phyloP scores from a whole-genome alignment of 2,329 filamentous ascomycete species.

The Fusarium multiceps region DNA sequence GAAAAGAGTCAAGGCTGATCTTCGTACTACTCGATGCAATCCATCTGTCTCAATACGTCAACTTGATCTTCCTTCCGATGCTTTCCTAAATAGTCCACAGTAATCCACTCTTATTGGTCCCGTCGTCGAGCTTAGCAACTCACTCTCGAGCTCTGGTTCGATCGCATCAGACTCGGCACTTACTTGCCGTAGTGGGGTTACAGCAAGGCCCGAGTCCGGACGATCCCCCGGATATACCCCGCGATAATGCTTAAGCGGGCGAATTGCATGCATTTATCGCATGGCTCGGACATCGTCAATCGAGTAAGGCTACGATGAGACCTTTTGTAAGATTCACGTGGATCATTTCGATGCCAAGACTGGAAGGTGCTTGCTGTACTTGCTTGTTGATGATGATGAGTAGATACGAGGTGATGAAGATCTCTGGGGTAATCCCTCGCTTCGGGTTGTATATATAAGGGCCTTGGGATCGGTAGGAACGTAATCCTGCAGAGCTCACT shows the following conservation, averaged over 20 bases:
- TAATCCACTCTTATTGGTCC: background rate
- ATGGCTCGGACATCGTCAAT: background rate
- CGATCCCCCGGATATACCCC: slow-evolving; percentile 20
- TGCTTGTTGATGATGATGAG: background rate
- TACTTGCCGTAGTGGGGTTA: slow-evolving; percentile 13
- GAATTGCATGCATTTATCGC: background rate
- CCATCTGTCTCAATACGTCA: background rate
- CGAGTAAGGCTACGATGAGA: too few relatives aligned
- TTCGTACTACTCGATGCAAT: too few relatives aligned
- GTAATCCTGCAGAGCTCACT: background rate
- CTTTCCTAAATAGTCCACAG: background rate
- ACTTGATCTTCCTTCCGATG: background rate
- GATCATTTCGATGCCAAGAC: background rate
- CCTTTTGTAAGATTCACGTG: background rate
- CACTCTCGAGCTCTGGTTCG: background rate
- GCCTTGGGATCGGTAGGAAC: background rate
- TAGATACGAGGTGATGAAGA: background rate
- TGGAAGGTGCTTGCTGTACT: background rate
- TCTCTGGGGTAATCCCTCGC: background rate
- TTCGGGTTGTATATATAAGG: background rate
- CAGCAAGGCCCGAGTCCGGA: slow-evolving; percentile 3
- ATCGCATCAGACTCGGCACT: slow-evolving; percentile 24
- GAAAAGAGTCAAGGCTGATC: background rate
- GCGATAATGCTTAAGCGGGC: slow-evolving; percentile 14
- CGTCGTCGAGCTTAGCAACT: background rate